These are phyloP conservation scores for Hypoxylon fuscum DNA, from an alignment of 495 filamentous ascomycete genomes.

Conservation along the genomic window DNA sequence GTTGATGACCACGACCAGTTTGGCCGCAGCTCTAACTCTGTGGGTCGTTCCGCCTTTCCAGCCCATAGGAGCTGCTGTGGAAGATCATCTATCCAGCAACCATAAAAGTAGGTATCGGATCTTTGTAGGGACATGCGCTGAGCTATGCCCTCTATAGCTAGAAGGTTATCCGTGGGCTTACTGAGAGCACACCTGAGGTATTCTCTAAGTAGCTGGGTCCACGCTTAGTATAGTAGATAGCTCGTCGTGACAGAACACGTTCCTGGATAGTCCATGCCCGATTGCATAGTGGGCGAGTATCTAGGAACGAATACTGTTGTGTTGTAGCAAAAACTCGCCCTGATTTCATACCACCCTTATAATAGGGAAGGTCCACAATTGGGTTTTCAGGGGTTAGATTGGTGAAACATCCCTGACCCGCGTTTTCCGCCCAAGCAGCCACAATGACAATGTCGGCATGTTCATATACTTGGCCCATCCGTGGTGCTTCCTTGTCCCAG, in stretches of 20 bases:
- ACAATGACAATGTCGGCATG: not conserved
- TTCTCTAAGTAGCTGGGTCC: not conserved
- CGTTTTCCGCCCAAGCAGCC: not conserved
- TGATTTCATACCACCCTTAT: not conserved
- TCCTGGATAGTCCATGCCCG: not conserved
- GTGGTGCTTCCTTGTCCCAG: constrained; percentile 26
- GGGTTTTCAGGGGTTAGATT: not conserved
- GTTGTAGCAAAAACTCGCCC: not conserved
- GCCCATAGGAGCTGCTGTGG: not conserved
- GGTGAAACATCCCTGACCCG: not conserved
- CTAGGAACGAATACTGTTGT: not conserved
- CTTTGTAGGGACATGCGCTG: not conserved
- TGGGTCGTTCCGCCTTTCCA: not conserved
- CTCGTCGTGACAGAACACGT: not conserved
- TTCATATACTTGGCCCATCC: constrained; percentile 17
- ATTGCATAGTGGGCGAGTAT: not conserved
- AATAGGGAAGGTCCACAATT: not conserved
- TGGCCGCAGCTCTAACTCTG: not conserved
- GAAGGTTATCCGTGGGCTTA: not conserved
- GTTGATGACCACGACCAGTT: not conserved
- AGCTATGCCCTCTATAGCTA: not conserved
- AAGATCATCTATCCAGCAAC: not conserved
- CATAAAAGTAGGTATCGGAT: not conserved
- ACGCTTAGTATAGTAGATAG: not conserved
- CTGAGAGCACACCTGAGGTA: not conserved